Evolutionary conservation across 495 filamentous ascomycete species (phyloP), one percentile per base, ranked within the genome.

Genomic region (Bathelium albidoporum): DNA sequence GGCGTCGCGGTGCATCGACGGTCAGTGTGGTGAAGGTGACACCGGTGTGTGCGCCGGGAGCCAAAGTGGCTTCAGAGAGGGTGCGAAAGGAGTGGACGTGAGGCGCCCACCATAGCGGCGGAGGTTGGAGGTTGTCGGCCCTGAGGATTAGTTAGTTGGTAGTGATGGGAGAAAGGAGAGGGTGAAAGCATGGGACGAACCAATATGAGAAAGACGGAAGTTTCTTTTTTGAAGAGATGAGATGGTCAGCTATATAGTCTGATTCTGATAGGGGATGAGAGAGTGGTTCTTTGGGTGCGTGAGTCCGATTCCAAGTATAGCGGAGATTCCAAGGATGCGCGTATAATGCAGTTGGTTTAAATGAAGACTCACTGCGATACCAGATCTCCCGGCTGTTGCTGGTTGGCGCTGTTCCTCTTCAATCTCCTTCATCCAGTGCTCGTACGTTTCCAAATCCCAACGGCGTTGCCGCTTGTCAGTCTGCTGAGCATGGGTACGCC

Each of bases 401-500:
- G 53, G 43, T 43, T 55, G 29, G 11, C 20, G n/a, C 52, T 66
- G 66, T 59, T 71, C 62, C 59, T 65, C 63, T 32, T 59, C 63
- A 39, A 72, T 39, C 18, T 69, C 16, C 7, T 59, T 58, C 63
- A 69, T 59, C 76, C 75, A 78, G 26, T 70, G 62, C 26, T 65
- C 39, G 63, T 72, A 77, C 14, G 69, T 77, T 62, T 73, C 71
- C 1, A 64, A 44, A 65, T 78, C 76, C 76, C 76, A 78, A 31
- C 63, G 62, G 59, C 68, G 69, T 59, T 62, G 59, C 49, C 72
- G 70, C 0, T 2, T 28, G 20, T 75, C 70, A 0, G 68, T 62
- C 11, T 45, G 29, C 16, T 62, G 67, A 11, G 76, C 72, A 61
- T 76, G 72, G 20, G 73, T 71, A 31, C 73, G 69, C 76, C 76